These are phyloP conservation scores for Eutrema salsugineum DNA, from an alignment of 441 rosid genomes.

Conservation along the genomic window DNA sequence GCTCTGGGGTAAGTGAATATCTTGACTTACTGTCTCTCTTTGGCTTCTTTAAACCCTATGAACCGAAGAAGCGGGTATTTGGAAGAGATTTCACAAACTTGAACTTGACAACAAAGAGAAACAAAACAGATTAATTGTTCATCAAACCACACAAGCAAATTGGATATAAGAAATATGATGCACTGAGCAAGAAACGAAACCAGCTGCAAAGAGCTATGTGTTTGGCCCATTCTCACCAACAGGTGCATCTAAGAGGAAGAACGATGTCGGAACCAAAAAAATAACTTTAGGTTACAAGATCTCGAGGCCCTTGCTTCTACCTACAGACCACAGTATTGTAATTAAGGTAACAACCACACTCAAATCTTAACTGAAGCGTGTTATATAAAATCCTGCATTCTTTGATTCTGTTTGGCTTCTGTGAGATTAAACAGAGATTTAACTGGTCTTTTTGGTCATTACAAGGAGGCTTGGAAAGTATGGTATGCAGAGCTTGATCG, in stretches of 20 bases:
- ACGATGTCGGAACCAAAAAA: constrained; percentile 9
- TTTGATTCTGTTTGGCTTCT: constrained; percentile 1
- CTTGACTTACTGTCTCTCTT: not conserved
- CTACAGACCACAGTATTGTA: constrained; percentile 27
- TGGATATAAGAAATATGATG: constrained; percentile 7
- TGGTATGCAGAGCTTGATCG: constrained; percentile 72
- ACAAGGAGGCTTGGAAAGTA: constrained; percentile 72
- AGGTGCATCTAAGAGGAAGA: constrained; percentile 13
- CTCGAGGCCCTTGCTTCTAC: constrained; percentile 24
- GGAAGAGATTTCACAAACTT: constrained; percentile 79
- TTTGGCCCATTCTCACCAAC: constrained; percentile 30
- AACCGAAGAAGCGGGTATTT: constrained; percentile 63
- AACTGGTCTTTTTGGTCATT: constrained; percentile 70
- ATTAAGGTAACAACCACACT: constrained; percentile 21
- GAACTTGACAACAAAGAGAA: constrained; percentile 43
- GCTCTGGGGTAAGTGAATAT: constrained; percentile 59
- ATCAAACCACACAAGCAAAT: constrained; percentile 12
- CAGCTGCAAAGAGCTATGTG: constrained; percentile 14
- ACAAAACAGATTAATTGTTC: constrained; percentile 40
- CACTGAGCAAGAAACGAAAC: constrained; percentile 6
- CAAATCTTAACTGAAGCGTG: not conserved
- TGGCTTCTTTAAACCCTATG: constrained; percentile 19
- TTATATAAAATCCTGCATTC: not conserved
- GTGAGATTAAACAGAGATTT: constrained; percentile 54
- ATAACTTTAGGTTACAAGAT: constrained; percentile 14